Base-by-base conservation (phyloP, 2,329 filamentous ascomycete species). In the Berkeleyomyces basicola region DNA sequence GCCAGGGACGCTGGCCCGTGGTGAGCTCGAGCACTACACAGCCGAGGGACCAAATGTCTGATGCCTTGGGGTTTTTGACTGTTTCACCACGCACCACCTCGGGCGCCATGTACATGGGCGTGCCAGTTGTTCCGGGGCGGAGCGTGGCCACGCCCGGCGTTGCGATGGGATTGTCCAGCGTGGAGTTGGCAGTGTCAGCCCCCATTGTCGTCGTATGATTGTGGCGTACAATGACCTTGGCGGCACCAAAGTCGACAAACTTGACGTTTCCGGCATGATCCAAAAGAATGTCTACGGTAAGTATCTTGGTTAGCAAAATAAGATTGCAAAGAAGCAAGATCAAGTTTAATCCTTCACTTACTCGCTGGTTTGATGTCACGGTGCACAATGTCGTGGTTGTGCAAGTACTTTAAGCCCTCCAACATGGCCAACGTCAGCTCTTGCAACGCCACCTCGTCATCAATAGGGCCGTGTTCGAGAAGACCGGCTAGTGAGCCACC, bases 71-170 rank as follows among this genome's bases (percentile, higher is more conserved):
- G 67, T 88, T 86, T 11, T 61, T 40, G 11, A 43, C 36, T 10
- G 84, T 77, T 71, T 84, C 85, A 63, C 93, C 93, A 70, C 91
- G 95, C 77, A 99, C 97, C 47, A 96, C 90, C 77, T 99, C 93
- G 4, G 93, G 93, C 5, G 93, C 97, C 93, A 99, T 99, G 78
- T 99, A 99, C 93, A 99, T 99, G 2, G 93, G 93, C 9, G 93
- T 99, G 68, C 93, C 93, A 23, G 91, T 96, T 85, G 97, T 96
- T 16, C 60, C 63, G 10, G 58, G 58, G 11, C 58, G 42, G 16
- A 46, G 39, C 4, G 58, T 59, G 16, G 58, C 11, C 7, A 47
- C 42, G 39, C 42, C 43, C 4, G 40, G 43, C 4, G 58, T 57
- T 23, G 55, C 6, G 55, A 37, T 58, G 36, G 33, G 11, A n/a